These are phyloP conservation scores for Fusarium sp. DNA, from an alignment of 2,329 filamentous ascomycete genomes.

Conservation along the genomic window DNA sequence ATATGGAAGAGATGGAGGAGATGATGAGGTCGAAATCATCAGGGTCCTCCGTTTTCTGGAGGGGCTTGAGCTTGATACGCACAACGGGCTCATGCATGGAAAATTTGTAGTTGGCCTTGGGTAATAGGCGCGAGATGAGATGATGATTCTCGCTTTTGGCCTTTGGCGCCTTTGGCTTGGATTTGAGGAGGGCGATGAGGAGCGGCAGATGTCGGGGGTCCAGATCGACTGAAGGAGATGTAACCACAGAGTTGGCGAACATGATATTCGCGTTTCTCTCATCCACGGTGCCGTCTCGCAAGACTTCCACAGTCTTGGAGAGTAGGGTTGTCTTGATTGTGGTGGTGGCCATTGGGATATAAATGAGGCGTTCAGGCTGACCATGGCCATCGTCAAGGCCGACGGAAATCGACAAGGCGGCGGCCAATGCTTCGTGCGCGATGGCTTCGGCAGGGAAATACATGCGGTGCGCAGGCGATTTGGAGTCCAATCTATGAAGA, in stretches of 20 bases:
- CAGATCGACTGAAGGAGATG: conserved; percentile 92
- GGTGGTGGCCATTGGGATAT: conserved; percentile 97
- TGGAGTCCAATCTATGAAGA: conserved; percentile 88
- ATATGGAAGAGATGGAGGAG: conserved; percentile 92
- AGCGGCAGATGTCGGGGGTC: conserved; percentile 92
- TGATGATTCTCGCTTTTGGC: conserved; percentile 63
- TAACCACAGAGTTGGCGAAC: conserved; percentile 95
- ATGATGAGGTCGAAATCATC: conserved; percentile 96
- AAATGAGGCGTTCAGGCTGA: conserved; percentile 86
- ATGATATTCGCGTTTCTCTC: conserved; percentile 96
- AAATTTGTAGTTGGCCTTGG: conserved; percentile 93
- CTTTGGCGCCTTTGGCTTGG: conserved; percentile 53
- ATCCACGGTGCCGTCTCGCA: conserved; percentile 75
- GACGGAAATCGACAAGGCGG: conserved; percentile 90
- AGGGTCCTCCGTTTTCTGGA: conserved; percentile 70
- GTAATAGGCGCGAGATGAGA: conserved; percentile 88
- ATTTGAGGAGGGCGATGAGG: conserved; percentile 78
- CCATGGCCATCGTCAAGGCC: conserved; percentile 91
- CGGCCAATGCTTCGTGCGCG: conserved; percentile 92
- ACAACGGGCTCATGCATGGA: conserved; percentile 97
- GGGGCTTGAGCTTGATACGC: conserved; percentile 85
- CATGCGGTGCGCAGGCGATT: conserved; percentile 96
- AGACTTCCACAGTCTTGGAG: conserved; percentile 89
- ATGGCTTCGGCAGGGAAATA: conserved; percentile 95
- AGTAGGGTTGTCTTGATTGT: conserved; percentile 93